A percentile compares a stretch with the other conserved stretches of the same genome.
These are phyloP conservation scores for Coniosporium tulheliwenetii DNA, from an alignment of 2,329 filamentous ascomycete species.

Conservation along the genomic window DNA sequence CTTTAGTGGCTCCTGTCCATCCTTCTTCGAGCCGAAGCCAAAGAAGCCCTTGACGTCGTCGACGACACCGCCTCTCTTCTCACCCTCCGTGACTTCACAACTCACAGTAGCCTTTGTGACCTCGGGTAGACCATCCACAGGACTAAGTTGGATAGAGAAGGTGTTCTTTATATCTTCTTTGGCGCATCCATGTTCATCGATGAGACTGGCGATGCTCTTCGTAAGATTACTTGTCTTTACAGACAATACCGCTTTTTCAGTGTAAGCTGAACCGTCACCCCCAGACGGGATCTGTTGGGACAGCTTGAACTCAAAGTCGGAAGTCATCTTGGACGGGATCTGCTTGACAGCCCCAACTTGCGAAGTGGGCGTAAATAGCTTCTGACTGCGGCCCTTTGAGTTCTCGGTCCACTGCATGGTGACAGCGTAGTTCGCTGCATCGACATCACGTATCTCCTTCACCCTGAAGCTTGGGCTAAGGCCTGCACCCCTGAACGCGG, in stretches of 20 bases:
- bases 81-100: slow-evolving; percentile 61
- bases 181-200: slow-evolving; percentile 63
- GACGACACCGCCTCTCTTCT: slow-evolving; percentile 66
- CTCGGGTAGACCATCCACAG: slow-evolving; percentile 64
- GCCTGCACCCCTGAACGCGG: slow-evolving; percentile 82
- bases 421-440: slow-evolving; percentile 58
- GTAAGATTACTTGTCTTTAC: slow-evolving; percentile 78
- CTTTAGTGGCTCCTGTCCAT: slow-evolving; percentile 56
- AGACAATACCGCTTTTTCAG: slow-evolving; percentile 46
- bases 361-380: slow-evolving; percentile 67
- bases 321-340: slow-evolving; percentile 63
- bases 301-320: slow-evolving; percentile 68
- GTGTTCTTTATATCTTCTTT: slow-evolving; percentile 66
- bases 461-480: slow-evolving; percentile 93
- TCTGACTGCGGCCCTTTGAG: slow-evolving; percentile 57
- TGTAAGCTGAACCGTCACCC: slow-evolving; percentile 22
- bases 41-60: slow-evolving; percentile 95
- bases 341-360: slow-evolving; percentile 68
- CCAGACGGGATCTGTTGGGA: slow-evolving; percentile 51
- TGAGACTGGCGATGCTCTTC: slow-evolving; percentile 60
- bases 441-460: slow-evolving; percentile 83
- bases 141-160: slow-evolving; percentile 57
- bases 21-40: slow-evolving; percentile 83
- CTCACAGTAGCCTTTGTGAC: slow-evolving; percentile 62
- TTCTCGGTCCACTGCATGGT: slow-evolving; percentile 62